A percentile compares a stretch with the other conserved stretches of the same genome.
phyloP scores from a whole-genome alignment of 192 early-diverging fungal genomes.

The Gonapodya sp. region DNA sequence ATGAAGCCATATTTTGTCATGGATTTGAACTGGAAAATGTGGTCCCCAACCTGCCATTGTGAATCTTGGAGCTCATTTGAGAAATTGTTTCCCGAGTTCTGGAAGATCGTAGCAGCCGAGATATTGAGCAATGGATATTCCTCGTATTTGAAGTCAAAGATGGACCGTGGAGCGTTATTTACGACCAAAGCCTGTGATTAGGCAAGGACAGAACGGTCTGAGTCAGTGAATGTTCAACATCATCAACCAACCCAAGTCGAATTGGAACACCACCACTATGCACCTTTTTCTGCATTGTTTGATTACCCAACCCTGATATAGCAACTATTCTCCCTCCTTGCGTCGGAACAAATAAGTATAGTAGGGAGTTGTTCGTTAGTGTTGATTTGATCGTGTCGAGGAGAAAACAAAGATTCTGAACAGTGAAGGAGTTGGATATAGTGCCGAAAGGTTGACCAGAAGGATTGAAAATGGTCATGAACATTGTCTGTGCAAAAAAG shows the following conservation, averaged over 20 bases:
- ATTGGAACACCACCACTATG: neutral
- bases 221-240: neutral
- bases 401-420: neutral
- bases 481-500: neutral
- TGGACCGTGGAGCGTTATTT: neutral
- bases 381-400: neutral
- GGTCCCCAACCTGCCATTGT: neutral
- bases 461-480: neutral
- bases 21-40: neutral
- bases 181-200: neutral
- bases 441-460: neutral
- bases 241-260: neutral
- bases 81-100: slow-evolving; percentile 1
- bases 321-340: slow-evolving; percentile 1
- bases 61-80: neutral
- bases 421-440: neutral
- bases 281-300: neutral
- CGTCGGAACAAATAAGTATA: neutral
- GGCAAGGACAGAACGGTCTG: neutral
- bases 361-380: neutral
- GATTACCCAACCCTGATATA: neutral
- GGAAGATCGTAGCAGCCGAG: neutral
- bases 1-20: neutral
- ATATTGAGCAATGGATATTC: slow-evolving; percentile 4
- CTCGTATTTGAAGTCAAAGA: neutral